Conservation (phyloP, 2,329 filamentous ascomycete genomes). For the Simplicillium sp. region DNA sequence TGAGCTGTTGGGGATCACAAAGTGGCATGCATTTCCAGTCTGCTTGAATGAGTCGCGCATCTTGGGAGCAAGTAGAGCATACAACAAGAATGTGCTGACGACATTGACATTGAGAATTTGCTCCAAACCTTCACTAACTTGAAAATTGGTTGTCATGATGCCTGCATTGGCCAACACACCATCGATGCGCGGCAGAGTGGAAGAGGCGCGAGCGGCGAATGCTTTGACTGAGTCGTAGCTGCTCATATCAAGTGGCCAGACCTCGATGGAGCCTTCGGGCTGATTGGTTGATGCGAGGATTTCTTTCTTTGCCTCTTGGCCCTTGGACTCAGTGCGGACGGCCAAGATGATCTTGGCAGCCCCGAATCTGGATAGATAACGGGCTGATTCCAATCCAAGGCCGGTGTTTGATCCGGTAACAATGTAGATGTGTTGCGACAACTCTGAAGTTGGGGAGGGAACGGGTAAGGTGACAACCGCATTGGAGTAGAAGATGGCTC, state of each 20-base stretch:
- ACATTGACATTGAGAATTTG: constrained; percentile 28
- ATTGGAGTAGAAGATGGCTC: constrained; percentile 4
- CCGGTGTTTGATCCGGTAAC: constrained; percentile 31
- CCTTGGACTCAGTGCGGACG: constrained; percentile 25
- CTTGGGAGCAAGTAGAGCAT: constrained; percentile 11
- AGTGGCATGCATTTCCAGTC: constrained; percentile 2
- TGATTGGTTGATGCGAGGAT: constrained; percentile 13
- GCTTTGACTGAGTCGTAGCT: constrained; percentile 32
- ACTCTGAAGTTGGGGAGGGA: constrained; percentile 8
- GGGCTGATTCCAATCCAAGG: constrained; percentile 26
- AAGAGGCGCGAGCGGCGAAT: constrained; percentile 19
- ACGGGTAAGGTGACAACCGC: constrained; percentile 13
- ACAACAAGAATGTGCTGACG: constrained; percentile 12
- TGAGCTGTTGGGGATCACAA: constrained; percentile 13
- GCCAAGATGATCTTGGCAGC: constrained; percentile 25
- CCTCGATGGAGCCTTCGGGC: constrained; percentile 20
- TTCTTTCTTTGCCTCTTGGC: constrained; percentile 26
- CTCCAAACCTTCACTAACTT: constrained; percentile 34
- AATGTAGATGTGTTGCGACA: constrained; percentile 20
- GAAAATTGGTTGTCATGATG: constrained; percentile 27
- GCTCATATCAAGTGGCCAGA: constrained; percentile 38
- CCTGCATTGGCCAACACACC: constrained; percentile 32
- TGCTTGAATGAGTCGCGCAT: too few relatives aligned
- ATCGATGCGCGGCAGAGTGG: constrained; percentile 29
- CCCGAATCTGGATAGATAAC: constrained; percentile 20